Base-by-base conservation (phyloP, 805 yeast genomes). In the Zygosaccharomyces gambellarensis region DNA sequence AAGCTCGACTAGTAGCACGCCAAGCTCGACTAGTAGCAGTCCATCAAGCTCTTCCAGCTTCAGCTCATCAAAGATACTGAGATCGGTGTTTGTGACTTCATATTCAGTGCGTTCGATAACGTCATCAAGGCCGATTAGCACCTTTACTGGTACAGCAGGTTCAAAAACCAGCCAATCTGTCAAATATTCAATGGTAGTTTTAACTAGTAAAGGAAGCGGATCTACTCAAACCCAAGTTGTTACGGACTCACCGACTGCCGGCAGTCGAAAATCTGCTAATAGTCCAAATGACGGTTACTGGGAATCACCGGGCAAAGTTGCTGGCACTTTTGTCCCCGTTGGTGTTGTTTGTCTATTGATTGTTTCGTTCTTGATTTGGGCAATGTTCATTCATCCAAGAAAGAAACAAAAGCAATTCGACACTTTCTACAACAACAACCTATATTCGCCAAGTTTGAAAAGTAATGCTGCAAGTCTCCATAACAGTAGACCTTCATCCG, bases 271-370 rank as follows among this genome's bases (percentile, higher is more conserved):
- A 25, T 17, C 38, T 8, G 27, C 25, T 23, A 43, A 53, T 36
- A 28, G 28, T 19, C 29, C 30, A 3, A 59, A 59, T 8, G 60
- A 59, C 17, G 71, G 82, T 2, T 88, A 84, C 61, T 88, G 85
- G 74, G 73, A 76, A 49, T 71, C 80, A 42, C 79, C 79, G 41
- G 95, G 92, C 0, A 85, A 84, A 62, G 94, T 88, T 1, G 95
- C 90, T 0, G 96, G 95, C 3, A 85, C 89, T 0, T 88, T 88
- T 67, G 80, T 85, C 2, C 90, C 79, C 0, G 94, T 88, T 14
- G 96, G 90, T 1, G 58, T 88, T 1, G 82, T 83, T 0, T 77
- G 69, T 0, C 57, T 79, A 0, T 74, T 74, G 1, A 52, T 83
- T 52, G 51, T 76, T 59, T 70, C 78, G 69, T 64, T 75, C 32